Conservation (phyloP, 2,329 filamentous ascomycete genomes). For the Pseudogymnoascus sp. region DNA sequence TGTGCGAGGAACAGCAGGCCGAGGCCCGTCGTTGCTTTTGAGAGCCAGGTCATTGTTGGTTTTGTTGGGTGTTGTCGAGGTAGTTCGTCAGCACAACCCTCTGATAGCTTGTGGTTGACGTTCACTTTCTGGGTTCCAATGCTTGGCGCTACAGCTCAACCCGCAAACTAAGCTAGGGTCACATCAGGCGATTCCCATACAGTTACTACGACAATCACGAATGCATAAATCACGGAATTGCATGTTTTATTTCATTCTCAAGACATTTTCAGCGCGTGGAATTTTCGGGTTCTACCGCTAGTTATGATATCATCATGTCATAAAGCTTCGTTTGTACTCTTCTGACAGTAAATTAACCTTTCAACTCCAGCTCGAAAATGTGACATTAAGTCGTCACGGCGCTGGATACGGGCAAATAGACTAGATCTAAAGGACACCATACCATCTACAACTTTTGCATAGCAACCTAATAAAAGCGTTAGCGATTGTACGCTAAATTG, state of each 20-base stretch:
- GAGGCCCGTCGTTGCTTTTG: slow-evolving; percentile 61
- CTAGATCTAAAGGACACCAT: slow-evolving; percentile 24
- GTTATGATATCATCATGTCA: slow-evolving; percentile 26
- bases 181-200: neutral
- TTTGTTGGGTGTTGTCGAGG: slow-evolving; percentile 3
- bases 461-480: slow-evolving; percentile 43
- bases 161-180: neutral
- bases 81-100: neutral
- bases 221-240: neutral
- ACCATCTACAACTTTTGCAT: slow-evolving; percentile 81
- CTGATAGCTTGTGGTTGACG: slow-evolving; percentile 9
- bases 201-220: neutral
- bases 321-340: slow-evolving; percentile 21
- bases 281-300: slow-evolving; percentile 13
- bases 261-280: slow-evolving; percentile 6
- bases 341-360: slow-evolving; percentile 16
- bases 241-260: slow-evolving; percentile 15
- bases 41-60: slow-evolving; percentile 59
- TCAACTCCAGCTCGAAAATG: slow-evolving; percentile 19
- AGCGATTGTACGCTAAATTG: neutral
- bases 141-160: slow-evolving; percentile 3
- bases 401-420: slow-evolving; percentile 15
- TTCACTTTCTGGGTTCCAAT: slow-evolving; percentile 7
- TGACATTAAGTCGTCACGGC: slow-evolving; percentile 22
- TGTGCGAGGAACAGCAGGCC: slow-evolving; percentile 76